Conservation (phyloP, 1,139 yeast species). For the Geotrichum klebahnii region DNA sequence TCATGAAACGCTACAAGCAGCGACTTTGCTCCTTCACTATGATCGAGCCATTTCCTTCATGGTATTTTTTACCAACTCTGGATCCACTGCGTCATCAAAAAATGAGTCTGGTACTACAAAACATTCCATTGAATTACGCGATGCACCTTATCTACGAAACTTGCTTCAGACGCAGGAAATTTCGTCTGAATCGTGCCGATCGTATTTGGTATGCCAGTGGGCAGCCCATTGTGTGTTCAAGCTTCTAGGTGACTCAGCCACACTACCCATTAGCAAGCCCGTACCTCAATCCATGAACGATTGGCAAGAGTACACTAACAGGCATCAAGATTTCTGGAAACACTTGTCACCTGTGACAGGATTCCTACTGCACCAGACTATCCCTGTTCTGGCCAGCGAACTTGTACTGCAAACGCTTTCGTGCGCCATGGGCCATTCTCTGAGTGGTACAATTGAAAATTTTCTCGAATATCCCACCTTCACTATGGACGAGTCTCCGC, state of each 20-base stretch:
- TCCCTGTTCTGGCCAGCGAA: constrained; percentile 9
- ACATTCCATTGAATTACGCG: not conserved
- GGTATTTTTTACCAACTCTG: constrained; percentile 1
- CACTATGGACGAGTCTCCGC: not conserved
- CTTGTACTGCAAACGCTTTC: constrained; percentile 8
- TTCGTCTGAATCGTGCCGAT: constrained; percentile 5
- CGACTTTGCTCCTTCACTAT: constrained; percentile 5
- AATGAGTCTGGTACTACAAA: no score
- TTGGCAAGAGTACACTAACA: not conserved
- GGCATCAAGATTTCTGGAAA: not conserved
- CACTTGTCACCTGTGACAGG: constrained; percentile 13
- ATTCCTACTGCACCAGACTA: constrained; percentile 1
- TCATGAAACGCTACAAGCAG: constrained; percentile 8
- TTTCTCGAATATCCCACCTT: not conserved
- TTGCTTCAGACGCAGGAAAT: not conserved
- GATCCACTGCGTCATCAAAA: not conserved
- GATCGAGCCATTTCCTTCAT: constrained; percentile 7
- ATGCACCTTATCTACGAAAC: not conserved
- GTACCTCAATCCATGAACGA: not conserved
- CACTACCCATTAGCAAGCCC: not conserved
- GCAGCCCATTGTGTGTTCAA: constrained; percentile 12
- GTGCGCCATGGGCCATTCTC: not conserved
- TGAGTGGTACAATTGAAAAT: not conserved
- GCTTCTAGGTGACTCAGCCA: not conserved
- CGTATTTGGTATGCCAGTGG: constrained; percentile 16